Evolutionary conservation across 176 grass and related monocot species (phyloP).

Genomic region (Oryza nivara): DNA sequence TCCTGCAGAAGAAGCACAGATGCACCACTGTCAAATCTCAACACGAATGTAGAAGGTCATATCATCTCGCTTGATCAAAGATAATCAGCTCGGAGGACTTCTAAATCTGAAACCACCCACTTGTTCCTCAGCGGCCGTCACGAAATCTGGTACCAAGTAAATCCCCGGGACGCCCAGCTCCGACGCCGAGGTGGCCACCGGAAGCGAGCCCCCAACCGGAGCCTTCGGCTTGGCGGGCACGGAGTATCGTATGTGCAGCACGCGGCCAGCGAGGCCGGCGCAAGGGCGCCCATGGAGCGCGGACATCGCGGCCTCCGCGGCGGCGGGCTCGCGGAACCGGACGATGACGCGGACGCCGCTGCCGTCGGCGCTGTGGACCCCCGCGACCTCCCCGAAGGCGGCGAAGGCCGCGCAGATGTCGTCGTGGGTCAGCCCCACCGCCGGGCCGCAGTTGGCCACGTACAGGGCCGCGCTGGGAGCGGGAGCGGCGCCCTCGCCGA

Average conservation of each 20-base stretch:
- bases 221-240: constrained; percentile 57
- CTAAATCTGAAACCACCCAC: constrained; percentile 33
- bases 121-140: constrained; percentile 73
- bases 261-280: constrained; percentile 47
- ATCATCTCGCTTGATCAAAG: not conserved
- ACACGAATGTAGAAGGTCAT: not conserved
- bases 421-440: constrained; percentile 66
- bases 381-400: constrained; percentile 64
- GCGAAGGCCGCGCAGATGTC: constrained; percentile 59
- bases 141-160: constrained; percentile 73
- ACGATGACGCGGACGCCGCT: constrained; percentile 75
- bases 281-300: constrained; percentile 67
- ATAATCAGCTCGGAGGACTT: not conserved
- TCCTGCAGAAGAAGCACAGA: constrained; percentile 52
- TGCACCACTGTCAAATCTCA: not conserved
- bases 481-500: constrained; percentile 9
- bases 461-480: constrained; percentile 56
- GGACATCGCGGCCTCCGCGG: constrained; percentile 64
- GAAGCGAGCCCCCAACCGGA: constrained; percentile 9
- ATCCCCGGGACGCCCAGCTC: constrained; percentile 81
- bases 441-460: constrained; percentile 86
- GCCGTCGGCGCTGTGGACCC: constrained; percentile 63
- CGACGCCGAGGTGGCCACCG: constrained; percentile 49
- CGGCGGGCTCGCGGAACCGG: constrained; percentile 59
- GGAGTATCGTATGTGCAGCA: constrained; percentile 74